A percentile compares a stretch with the other conserved stretches of the same genome.
Evolutionary conservation across 2,329 filamentous ascomycete genomes (phyloP).

Genomic region (Calonectria pseudoturangicola): DNA sequence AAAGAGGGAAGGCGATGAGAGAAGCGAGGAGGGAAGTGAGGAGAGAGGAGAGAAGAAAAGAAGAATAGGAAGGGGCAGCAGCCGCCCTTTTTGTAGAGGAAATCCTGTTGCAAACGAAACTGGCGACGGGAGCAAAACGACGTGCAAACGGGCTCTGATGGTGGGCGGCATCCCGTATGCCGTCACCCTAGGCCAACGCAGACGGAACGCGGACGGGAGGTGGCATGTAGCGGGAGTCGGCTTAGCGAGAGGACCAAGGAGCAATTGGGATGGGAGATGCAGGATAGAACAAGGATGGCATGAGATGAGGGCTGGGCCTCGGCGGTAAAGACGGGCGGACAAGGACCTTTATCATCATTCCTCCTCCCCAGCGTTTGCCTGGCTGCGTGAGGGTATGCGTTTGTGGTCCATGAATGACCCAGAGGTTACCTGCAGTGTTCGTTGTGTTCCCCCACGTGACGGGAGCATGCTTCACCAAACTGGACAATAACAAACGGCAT

Average conservation of each 20-base stretch:
- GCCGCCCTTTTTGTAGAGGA: neutral
- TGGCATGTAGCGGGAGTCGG: conserved; percentile 27
- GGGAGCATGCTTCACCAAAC: neutral
- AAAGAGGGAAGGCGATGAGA: neutral
- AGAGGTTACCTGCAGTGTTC: conserved; percentile 37
- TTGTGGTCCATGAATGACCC: conserved; percentile 4
- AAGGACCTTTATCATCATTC: conserved; percentile 27
- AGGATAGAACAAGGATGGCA: conserved; percentile 1
- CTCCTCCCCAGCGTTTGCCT: conserved; percentile 31
- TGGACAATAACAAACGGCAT: conserved; percentile 13
- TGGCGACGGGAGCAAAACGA: conserved; percentile 21
- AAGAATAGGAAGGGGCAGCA: neutral
- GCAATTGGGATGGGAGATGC: neutral
- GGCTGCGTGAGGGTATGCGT: conserved; percentile 22
- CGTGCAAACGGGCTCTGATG: conserved; percentile 30
- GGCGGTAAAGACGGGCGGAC: conserved; percentile 10
- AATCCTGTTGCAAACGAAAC: conserved; percentile 22
- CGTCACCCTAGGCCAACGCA: conserved; percentile 26
- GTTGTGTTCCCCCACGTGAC: conserved; percentile 39
- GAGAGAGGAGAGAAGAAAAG: neutral
- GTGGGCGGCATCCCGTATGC: conserved; percentile 29
- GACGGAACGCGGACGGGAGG: conserved; percentile 33
- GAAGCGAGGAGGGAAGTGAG: conserved; percentile 18
- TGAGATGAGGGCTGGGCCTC: neutral
- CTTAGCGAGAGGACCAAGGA: conserved; percentile 1